Evolutionary conservation across 2,329 filamentous ascomycete species (phyloP).

Genomic region (Drechslerella dactyloides): DNA sequence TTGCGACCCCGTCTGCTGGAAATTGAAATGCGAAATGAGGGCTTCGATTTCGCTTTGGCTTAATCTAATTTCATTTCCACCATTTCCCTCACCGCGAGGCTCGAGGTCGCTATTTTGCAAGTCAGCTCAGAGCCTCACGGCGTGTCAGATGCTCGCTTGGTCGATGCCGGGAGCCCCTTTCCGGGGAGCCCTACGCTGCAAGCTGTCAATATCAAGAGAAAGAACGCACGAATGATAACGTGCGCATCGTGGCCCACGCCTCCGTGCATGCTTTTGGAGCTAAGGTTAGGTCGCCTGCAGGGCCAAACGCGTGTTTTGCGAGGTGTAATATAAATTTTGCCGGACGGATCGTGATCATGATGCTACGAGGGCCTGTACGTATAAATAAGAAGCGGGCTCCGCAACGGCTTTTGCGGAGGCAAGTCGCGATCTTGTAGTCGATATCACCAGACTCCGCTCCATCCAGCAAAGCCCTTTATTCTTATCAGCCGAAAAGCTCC

Average conservation of each 20-base stretch:
- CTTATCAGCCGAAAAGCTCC: neutral
- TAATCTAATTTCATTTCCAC: slow-evolving; percentile 1
- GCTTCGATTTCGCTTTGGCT: neutral
- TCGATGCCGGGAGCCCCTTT: neutral
- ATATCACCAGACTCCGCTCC: neutral
- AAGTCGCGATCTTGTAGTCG: neutral
- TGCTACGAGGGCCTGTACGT: neutral
- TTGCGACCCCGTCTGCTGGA: slow-evolving; percentile 44
- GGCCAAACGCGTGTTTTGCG: neutral
- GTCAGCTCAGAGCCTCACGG: neutral
- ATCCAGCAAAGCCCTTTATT: neutral
- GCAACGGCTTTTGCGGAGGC: neutral
- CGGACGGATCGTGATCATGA: neutral
- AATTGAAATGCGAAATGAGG: slow-evolving; percentile 38
- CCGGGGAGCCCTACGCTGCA: neutral
- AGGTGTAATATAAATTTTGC: neutral
- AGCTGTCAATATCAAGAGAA: neutral
- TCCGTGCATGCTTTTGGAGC: too few relatives aligned
- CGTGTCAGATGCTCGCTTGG: neutral
- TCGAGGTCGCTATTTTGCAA: neutral
- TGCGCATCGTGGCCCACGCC: too few relatives aligned
- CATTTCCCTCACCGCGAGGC: neutral
- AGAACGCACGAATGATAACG: neutral
- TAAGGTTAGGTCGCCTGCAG: neutral
- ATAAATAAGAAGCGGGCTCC: neutral